phyloP scores from a whole-genome alignment of 306 rosid genomes.

The Carpinus viminea region DNA sequence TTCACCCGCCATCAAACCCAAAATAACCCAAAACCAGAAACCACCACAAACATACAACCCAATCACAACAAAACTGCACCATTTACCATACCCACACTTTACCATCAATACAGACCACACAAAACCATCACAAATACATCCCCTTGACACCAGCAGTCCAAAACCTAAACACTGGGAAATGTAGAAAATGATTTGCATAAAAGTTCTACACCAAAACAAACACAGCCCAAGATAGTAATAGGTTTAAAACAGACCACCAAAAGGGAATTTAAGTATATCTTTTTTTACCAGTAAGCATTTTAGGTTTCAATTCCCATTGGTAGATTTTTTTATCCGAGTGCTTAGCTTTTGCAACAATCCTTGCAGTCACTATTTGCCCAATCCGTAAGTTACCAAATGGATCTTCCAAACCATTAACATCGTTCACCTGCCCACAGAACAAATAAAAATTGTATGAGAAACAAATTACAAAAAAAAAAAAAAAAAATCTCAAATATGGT shows the following conservation, averaged over 20 bases:
- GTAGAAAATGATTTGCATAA: no score
- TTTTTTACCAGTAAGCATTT: conserved; percentile 56
- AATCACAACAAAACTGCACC: no score
- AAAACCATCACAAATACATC: no score
- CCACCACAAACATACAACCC: no score
- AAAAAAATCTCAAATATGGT: no score
- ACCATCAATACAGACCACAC: no score
- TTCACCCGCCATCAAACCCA: no score
- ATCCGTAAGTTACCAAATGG: conserved; percentile 66
- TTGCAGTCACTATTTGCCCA: conserved; percentile 81
- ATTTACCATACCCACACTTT: no score
- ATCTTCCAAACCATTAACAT: conserved; percentile 52
- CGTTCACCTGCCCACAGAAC: conserved; percentile 54
- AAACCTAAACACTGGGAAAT: no score
- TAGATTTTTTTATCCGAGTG: conserved; percentile 45
- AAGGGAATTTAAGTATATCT: neutral
- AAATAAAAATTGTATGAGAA: conserved; percentile 15
- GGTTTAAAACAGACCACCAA: conserved; percentile 9
- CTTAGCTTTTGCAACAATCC: conserved; percentile 68
- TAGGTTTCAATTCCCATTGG: conserved; percentile 73
- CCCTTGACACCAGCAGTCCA: no score
- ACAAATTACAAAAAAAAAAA: neutral
- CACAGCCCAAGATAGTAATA: neutral
- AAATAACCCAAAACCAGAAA: no score
- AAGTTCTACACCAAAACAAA: no score